A percentile compares a stretch with the other conserved stretches of the same genome.
phyloP scores from a whole-genome alignment of 345 rosid genomes.

The Syzygium aromaticum region DNA sequence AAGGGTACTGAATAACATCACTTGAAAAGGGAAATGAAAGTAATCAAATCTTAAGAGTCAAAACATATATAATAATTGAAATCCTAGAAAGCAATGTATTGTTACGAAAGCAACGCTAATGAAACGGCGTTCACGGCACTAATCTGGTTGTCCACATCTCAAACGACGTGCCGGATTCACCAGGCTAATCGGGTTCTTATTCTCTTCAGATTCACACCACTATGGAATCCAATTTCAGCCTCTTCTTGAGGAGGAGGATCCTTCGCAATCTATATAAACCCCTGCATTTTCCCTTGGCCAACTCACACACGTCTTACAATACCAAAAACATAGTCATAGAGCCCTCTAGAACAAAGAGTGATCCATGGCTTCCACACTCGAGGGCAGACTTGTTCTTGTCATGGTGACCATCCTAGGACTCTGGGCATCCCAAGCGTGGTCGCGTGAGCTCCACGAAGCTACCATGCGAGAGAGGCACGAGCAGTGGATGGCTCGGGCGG shows the following conservation, averaged over 20 bases:
- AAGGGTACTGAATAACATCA: no score
- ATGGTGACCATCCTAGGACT: background rate
- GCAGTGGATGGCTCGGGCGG: constrained; percentile 13
- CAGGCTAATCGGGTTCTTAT: background rate
- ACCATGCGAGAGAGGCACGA: constrained; percentile 2
- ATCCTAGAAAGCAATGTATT: background rate
- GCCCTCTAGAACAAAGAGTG: background rate
- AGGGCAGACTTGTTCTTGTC: background rate
- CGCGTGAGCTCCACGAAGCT: background rate
- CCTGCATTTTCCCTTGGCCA: background rate
- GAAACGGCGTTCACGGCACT: background rate
- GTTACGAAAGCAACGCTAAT: background rate
- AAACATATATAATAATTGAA: no score
- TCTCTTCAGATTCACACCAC: background rate
- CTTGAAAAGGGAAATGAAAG: no score
- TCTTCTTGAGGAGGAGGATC: background rate
- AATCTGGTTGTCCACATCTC: background rate
- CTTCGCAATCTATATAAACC: background rate
- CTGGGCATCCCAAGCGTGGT: background rate
- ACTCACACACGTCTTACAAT: background rate
- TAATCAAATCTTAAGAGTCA: no score
- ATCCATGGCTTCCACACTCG: background rate
- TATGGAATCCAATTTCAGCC: background rate
- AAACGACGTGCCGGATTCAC: background rate
- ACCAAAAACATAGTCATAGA: background rate